Conservation (phyloP, 1,284 basidiomycete genomes). For the Hypsizygus ulmarius region DNA sequence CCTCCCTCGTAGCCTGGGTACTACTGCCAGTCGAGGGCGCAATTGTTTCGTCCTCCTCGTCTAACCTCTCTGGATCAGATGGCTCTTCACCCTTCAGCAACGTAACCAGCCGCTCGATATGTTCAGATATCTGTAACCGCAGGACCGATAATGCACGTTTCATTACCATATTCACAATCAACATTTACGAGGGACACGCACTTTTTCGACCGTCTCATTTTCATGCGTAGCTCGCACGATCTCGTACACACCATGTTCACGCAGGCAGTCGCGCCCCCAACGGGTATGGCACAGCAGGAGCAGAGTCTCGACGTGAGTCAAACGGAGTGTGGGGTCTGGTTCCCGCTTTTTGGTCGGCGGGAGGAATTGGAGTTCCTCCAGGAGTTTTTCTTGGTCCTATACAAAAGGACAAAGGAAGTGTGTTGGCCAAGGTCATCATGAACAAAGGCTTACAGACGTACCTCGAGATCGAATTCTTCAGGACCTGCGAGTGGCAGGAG, state of each 20-base stretch:
- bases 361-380: slow-evolving; percentile 84
- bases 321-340: slow-evolving; percentile 72
- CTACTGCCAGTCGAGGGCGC: slow-evolving; percentile 11
- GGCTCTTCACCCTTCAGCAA: slow-evolving; percentile 71
- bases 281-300: slow-evolving; percentile 87
- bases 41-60: slow-evolving; percentile 15
- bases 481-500: slow-evolving; percentile 91
- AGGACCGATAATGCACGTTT: not conserved
- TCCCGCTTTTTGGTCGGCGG: slow-evolving; percentile 86
- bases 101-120: slow-evolving; percentile 72
- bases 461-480: slow-evolving; percentile 91
- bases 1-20: slow-evolving; percentile 16
- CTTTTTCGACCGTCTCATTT: slow-evolving; percentile 78
- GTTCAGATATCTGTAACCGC: slow-evolving; percentile 51
- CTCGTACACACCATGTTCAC: slow-evolving; percentile 84
- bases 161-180: not conserved
- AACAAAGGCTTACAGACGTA: slow-evolving; percentile 29
- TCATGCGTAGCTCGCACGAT: slow-evolving; percentile 83
- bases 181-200: slow-evolving; percentile 29
- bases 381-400: slow-evolving; percentile 89
- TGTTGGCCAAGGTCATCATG: not conserved
- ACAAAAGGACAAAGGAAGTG: slow-evolving; percentile 11
- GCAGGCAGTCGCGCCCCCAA: slow-evolving; percentile 81
- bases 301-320: slow-evolving; percentile 88
- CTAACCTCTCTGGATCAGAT: slow-evolving; percentile 15